Conservation (phyloP, 2,329 filamentous ascomycete genomes). For the Nemania sp. region DNA sequence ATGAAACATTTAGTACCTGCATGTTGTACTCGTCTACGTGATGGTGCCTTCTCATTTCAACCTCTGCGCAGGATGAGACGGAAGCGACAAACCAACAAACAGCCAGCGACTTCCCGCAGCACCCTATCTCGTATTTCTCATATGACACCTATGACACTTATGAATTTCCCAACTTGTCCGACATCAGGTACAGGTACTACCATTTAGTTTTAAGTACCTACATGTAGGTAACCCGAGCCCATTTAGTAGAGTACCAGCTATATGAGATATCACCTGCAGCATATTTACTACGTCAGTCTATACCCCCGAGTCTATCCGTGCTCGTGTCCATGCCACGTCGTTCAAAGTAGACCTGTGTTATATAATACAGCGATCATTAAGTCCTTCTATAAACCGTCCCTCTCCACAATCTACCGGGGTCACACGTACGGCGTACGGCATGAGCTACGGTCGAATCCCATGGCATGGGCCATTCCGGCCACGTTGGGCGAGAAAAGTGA, state of each 20-base stretch:
- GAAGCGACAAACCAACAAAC: constrained; percentile 15
- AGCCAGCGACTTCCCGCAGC: constrained; percentile 10
- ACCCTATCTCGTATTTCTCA: neutral
- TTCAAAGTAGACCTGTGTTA: neutral
- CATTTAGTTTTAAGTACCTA: too few species aligned
- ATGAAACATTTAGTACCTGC: neutral
- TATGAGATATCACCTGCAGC: too few species aligned
- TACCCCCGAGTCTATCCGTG: neutral
- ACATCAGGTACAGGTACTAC: too few species aligned
- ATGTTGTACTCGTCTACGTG: neutral
- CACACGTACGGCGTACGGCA: neutral
- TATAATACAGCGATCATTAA: neutral
- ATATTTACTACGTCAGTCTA: too few species aligned
- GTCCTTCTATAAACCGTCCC: neutral
- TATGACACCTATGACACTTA: neutral
- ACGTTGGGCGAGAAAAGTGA: neutral
- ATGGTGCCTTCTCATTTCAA: neutral
- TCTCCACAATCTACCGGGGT: neutral
- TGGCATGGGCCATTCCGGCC: neutral
- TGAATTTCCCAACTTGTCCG: neutral
- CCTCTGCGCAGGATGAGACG: neutral
- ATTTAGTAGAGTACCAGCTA: too few species aligned
- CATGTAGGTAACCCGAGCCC: too few species aligned
- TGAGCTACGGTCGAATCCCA: neutral
- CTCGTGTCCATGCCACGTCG: neutral